Conservation (phyloP, 192 early-diverging fungal species). For the Coemansia sp. region DNA sequence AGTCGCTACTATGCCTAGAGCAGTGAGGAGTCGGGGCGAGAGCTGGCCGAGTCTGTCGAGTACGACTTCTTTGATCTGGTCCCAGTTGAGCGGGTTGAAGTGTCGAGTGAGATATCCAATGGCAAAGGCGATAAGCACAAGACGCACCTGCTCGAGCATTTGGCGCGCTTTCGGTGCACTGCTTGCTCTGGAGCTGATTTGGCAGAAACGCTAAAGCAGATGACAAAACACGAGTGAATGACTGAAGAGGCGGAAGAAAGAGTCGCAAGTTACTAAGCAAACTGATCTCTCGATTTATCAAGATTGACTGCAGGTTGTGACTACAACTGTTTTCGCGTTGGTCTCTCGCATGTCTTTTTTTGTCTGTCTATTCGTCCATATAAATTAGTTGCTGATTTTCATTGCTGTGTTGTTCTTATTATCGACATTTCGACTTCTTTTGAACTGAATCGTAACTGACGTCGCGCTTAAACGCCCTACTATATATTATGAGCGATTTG, state of each 20-base stretch:
- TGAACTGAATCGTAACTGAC: background rate
- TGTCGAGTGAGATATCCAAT: constrained; percentile 55
- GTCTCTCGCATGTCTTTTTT: background rate
- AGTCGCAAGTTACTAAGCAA: background rate
- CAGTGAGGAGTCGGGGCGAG: constrained; percentile 30
- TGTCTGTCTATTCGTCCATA: background rate
- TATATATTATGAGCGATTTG: constrained; percentile 40
- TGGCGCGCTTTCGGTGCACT: background rate
- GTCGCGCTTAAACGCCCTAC: background rate
- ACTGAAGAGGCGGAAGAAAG: background rate
- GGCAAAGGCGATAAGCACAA: constrained; percentile 55
- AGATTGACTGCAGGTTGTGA: too few relatives aligned
- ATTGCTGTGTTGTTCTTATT: background rate
- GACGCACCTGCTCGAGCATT: constrained; percentile 54
- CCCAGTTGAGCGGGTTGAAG: constrained; percentile 55
- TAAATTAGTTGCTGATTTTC: background rate
- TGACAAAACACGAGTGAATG: background rate
- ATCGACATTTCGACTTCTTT: background rate
- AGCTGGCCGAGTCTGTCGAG: constrained; percentile 37
- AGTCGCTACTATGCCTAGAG: constrained; percentile 23
- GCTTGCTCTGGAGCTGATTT: background rate
- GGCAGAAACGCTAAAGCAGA: background rate
- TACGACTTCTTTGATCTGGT: constrained; percentile 43
- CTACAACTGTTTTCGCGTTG: background rate
- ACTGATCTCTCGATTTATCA: background rate